Evolutionary conservation across 768 basidiomycete genomes (phyloP).

Genomic region (Mycena vulgaris): DNA sequence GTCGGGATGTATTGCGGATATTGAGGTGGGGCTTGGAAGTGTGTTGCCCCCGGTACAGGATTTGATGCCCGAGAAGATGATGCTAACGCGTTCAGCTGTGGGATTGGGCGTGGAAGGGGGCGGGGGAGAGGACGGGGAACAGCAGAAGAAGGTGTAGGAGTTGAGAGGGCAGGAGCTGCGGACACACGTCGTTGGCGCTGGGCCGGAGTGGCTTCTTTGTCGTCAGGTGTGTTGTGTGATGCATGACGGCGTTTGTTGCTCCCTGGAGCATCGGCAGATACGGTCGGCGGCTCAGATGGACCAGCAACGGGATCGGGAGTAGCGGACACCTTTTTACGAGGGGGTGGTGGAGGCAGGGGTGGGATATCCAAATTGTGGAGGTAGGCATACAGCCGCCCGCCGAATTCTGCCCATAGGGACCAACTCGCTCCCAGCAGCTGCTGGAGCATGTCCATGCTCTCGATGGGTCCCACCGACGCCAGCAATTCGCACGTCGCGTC

Average conservation of each 20-base stretch:
- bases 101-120: too few relatives aligned
- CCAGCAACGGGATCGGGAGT: neutral
- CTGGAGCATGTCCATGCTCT: neutral
- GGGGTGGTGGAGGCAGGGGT: neutral
- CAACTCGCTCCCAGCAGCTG: conserved; percentile 27
- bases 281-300: neutral
- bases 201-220: too few relatives aligned
- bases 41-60: too few relatives aligned
- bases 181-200: too few relatives aligned
- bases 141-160: too few relatives aligned
- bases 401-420: conserved; percentile 23
- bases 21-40: neutral
- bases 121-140: too few relatives aligned
- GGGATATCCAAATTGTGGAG: neutral
- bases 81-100: too few relatives aligned
- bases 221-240: too few relatives aligned
- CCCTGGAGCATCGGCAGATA: neutral
- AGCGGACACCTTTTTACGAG: neutral
- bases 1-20: neutral
- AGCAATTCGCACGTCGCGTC: conserved; percentile 30
- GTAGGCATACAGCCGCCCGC: neutral
- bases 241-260: too few relatives aligned
- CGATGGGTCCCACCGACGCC: conserved; percentile 28
- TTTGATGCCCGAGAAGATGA: too few relatives aligned
- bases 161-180: too few relatives aligned